Base-by-base conservation (phyloP, 345 rosid species). In the Eucalyptus urophylla region DNA sequence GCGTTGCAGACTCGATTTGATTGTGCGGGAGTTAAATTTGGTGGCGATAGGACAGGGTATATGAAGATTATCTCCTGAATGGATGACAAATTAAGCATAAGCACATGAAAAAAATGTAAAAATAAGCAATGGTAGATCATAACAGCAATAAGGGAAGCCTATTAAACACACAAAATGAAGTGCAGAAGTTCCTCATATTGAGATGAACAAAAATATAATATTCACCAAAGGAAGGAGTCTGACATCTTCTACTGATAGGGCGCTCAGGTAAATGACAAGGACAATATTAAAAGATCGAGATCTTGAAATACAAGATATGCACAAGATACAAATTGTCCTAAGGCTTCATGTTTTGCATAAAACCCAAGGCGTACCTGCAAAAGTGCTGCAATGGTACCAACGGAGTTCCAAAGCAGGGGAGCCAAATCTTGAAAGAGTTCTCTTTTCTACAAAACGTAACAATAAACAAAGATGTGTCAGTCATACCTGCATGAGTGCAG, bases 1-100 rank as follows among this genome's bases (percentile, higher is more conserved):
- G 99, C 98, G 92, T 98, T 97, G 92, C 99, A 98, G 72, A 98
- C 99, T 89, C 99, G 95, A 92, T 96, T 97, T 56, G 99, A 98
- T 89, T 97, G 99, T 21, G 99, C 97, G 19, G 98, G 97, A 90
- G 95, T 93, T 87, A 98, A 92, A 92, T 93, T 96, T 27, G 99
- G 99, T 43, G 99, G 99, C 17, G 99, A 93, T 31, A 98, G 96
- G 92, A 96, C 97, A 92, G 99, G 97, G 90, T 97, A 98, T 93
- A 98, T 96, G 72, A 98, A 97, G 86, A 98, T 97, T 53, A 98
- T 97, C 93, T 98, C 99, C 99, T 98, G 96, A 89, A 90, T 89
- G 56, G 40, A 91, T 86, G 86, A 89, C 49, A n/a, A 89, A 13
- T 49, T 37, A 49, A 29, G 72, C 86, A 86, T 19, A 6, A 50